Percentiles rank a stretch among this genome's conserved stretches.
Evolutionary conservation across 768 basidiomycete genomes (phyloP).

Genomic region (Psilocybe tampanensis): DNA sequence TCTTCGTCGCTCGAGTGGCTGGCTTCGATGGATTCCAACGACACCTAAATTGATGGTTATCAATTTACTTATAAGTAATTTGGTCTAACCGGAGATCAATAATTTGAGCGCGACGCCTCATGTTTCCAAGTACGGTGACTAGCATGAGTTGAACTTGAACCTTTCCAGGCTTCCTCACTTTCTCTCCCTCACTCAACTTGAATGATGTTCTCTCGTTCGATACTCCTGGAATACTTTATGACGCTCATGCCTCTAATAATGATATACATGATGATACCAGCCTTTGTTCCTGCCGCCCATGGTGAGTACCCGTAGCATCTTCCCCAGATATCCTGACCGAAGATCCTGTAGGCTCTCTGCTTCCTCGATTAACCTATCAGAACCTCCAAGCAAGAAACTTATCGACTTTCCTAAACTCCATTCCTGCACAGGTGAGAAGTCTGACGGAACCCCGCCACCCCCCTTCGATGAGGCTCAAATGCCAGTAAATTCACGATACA

Average conservation of each 20-base stretch:
- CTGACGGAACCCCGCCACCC: background rate
- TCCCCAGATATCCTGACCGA: no score
- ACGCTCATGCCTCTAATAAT: background rate
- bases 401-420: conserved; percentile 5
- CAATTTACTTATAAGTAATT: no score
- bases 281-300: background rate
- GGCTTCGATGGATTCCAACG: no score
- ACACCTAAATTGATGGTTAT: no score
- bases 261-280: background rate
- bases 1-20: no score
- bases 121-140: no score
- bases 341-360: background rate
- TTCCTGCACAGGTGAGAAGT: background rate
- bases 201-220: background rate
- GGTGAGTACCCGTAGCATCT: background rate
- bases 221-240: background rate
- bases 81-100: no score
- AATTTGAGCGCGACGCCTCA: no score
- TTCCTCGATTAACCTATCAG: conserved; percentile 2
- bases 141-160: no score
- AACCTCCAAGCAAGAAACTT: conserved; percentile 8
- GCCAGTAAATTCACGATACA: background rate
- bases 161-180: background rate
- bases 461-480: background rate
- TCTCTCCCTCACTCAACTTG: background rate